Evolutionary conservation across 352 stramenopile species (phyloP).

Genomic region (Thalassiosira livingstoniorum): DNA sequence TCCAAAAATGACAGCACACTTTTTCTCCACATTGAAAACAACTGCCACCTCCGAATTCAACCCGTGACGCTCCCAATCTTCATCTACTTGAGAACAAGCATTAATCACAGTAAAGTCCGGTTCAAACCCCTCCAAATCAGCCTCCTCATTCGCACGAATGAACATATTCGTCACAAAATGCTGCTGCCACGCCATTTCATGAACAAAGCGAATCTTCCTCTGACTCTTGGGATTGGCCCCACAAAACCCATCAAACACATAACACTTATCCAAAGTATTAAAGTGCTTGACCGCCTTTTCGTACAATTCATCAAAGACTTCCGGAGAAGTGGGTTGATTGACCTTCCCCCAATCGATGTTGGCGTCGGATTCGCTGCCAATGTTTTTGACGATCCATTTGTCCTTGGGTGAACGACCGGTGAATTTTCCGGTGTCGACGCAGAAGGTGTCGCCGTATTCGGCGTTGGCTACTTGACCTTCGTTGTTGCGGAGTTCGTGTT

Average conservation of each 20-base stretch:
- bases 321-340: slow-evolving; percentile 92
- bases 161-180: slow-evolving; percentile 98
- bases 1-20: slow-evolving; percentile 93
- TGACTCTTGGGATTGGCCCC: slow-evolving; percentile 91
- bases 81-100: slow-evolving; percentile 94
- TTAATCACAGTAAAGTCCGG: slow-evolving; percentile 99
- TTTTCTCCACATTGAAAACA: slow-evolving; percentile 97
- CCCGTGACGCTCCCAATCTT: slow-evolving; percentile 93
- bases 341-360: slow-evolving; percentile 98
- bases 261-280: slow-evolving; percentile 90
- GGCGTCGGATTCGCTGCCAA: slow-evolving; percentile 84
- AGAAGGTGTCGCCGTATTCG: slow-evolving; percentile 91
- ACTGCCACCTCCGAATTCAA: slow-evolving; percentile 96
- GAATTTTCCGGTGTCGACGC: slow-evolving; percentile 98
- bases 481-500: slow-evolving; percentile 94
- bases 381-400: slow-evolving; percentile 97
- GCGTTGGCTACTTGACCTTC: slow-evolving; percentile 91
- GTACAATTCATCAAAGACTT: slow-evolving; percentile 97
- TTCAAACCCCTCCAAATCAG: slow-evolving; percentile 92
- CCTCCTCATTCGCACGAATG: slow-evolving; percentile 80
- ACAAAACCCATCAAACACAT: slow-evolving; percentile 96
- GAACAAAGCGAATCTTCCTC: slow-evolving; percentile 97
- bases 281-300: slow-evolving; percentile 94
- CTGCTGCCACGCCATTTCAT: slow-evolving; percentile 97
- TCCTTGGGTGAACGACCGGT: slow-evolving; percentile 98